A percentile compares a stretch with the other conserved stretches of the same genome.
Evolutionary conservation across 192 early-diverging fungal species (phyloP).

Genomic region (Podila epicladia): DNA sequence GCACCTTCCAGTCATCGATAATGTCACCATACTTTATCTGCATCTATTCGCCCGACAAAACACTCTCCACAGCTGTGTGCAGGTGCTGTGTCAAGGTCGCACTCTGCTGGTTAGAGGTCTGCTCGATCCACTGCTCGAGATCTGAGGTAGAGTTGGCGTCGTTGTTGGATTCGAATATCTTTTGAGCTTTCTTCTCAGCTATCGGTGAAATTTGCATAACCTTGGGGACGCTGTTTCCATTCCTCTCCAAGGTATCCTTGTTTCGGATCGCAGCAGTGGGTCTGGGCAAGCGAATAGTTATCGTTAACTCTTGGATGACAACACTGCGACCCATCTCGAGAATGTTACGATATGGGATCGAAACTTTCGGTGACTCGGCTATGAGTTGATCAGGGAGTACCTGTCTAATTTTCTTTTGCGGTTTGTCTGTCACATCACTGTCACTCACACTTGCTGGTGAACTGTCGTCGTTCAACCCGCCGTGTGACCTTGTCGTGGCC

Average conservation of each 20-base stretch:
- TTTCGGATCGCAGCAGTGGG: not conserved
- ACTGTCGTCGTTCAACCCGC: too few relatives aligned
- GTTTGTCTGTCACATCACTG: too few relatives aligned
- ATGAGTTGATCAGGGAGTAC: not conserved
- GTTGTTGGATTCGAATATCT: too few relatives aligned
- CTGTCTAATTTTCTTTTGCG: too few relatives aligned
- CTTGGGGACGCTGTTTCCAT: not conserved
- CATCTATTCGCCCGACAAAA: not conserved
- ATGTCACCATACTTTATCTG: not conserved
- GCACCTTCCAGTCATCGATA: not conserved
- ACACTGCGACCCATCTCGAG: not conserved
- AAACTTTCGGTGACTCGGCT: not conserved
- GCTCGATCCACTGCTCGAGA: not conserved
- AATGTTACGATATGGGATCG: not conserved
- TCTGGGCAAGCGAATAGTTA: not conserved
- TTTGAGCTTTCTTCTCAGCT: not conserved
- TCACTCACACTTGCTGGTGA: too few relatives aligned
- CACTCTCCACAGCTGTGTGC: not conserved
- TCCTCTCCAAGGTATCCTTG: not conserved
- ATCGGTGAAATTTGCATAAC: too few relatives aligned
- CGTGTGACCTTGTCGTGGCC: too few relatives aligned
- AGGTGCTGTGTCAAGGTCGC: not conserved
- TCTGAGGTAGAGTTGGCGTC: not conserved
- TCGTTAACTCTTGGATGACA: not conserved
- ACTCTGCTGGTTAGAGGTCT: not conserved